Conservation (phyloP, 2,329 filamentous ascomycete genomes). For the Cylindrodendrum hubeiense region DNA sequence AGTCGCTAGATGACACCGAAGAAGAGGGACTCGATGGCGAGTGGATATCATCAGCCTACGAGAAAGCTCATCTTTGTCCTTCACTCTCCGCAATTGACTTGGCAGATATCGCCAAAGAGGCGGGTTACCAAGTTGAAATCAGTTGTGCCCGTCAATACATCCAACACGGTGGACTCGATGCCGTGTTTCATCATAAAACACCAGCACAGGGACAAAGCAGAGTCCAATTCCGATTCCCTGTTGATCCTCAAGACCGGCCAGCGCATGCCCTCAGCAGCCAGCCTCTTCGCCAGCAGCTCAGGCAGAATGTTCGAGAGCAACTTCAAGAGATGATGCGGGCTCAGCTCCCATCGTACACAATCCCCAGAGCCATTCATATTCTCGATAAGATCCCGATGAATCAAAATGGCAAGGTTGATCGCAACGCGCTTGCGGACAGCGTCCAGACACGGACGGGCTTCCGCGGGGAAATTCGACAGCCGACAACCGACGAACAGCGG, state of each 20-base stretch:
- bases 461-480: constrained; percentile 7
- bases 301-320: background rate
- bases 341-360: constrained; percentile 41
- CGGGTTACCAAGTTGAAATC: constrained; percentile 60
- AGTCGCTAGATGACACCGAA: constrained; percentile 11
- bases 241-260: constrained; percentile 11
- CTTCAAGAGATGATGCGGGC: background rate
- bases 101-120: constrained; percentile 39
- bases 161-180: constrained; percentile 43
- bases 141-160: constrained; percentile 56
- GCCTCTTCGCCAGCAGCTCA: background rate
- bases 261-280: background rate
- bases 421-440: constrained; percentile 8
- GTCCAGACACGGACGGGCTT: background rate
- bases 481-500: constrained; percentile 12
- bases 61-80: constrained; percentile 6
- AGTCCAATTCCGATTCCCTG: constrained; percentile 42
- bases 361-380: constrained; percentile 36
- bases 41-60: constrained; percentile 23
- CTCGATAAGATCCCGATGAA: constrained; percentile 43
- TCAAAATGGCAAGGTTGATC: constrained; percentile 42
- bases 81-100: constrained; percentile 34
- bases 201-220: constrained; percentile 14
- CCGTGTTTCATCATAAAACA: constrained; percentile 52
- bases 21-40: background rate